Evolutionary conservation across 1,284 basidiomycete species (phyloP).

Genomic region (Erythrobasidium hasegawianum): DNA sequence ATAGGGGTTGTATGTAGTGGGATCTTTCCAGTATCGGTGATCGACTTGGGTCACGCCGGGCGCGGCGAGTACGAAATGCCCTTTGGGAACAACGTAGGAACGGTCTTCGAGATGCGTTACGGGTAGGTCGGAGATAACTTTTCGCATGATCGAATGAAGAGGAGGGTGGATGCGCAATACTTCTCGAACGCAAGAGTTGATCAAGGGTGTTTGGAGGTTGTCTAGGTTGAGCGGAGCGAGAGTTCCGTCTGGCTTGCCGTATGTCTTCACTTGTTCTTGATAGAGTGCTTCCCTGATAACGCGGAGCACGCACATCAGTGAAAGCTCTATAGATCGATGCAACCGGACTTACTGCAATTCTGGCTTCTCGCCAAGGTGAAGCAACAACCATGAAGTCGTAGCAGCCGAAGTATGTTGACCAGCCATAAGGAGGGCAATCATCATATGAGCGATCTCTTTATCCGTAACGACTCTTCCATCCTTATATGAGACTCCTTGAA

Average conservation of each 20-base stretch:
- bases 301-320: slow-evolving; percentile 47
- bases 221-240: slow-evolving; percentile 82
- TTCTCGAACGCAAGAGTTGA: slow-evolving; percentile 72
- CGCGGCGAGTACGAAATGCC: slow-evolving; percentile 84
- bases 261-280: slow-evolving; percentile 80
- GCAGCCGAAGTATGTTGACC: slow-evolving; percentile 98
- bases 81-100: slow-evolving; percentile 80
- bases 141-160: slow-evolving; percentile 75
- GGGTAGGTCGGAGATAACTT: slow-evolving; percentile 76
- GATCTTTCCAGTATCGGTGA: slow-evolving; percentile 73
- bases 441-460: slow-evolving; percentile 92
- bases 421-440: slow-evolving; percentile 75
- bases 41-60: slow-evolving; percentile 88
- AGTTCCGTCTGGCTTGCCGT: slow-evolving; percentile 66
- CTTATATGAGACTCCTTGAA: slow-evolving; percentile 82
- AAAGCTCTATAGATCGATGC: neutral
- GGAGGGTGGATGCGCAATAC: slow-evolving; percentile 64
- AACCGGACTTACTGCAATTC: slow-evolving; percentile 65
- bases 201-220: slow-evolving; percentile 70
- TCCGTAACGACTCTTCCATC: slow-evolving; percentile 74
- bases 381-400: slow-evolving; percentile 83
- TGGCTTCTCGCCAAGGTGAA: slow-evolving; percentile 77
- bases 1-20: slow-evolving; percentile 68
- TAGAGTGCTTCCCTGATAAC: slow-evolving; percentile 64
- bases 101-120: slow-evolving; percentile 63